Evolutionary conservation across 805 yeast species (phyloP).

Genomic region (Candida dendrica): DNA sequence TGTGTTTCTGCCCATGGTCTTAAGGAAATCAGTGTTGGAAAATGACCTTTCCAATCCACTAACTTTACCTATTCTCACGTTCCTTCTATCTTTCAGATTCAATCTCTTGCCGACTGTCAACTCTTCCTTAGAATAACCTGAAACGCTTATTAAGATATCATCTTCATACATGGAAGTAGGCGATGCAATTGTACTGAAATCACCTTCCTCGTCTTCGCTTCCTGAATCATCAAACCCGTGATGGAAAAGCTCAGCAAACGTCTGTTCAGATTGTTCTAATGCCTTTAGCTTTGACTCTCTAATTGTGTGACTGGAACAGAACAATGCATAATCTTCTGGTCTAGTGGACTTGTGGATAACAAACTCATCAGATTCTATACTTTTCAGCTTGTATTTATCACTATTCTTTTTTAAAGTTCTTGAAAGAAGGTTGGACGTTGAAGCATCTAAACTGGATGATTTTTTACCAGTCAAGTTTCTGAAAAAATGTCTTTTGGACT

Average conservation of each 20-base stretch:
- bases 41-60: slow-evolving; percentile 17
- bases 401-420: slow-evolving; percentile 20
- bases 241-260: slow-evolving; percentile 17
- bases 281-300: slow-evolving; percentile 19
- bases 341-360: slow-evolving; percentile 21
- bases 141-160: slow-evolving; percentile 19
- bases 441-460: slow-evolving; percentile 7
- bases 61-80: slow-evolving; percentile 15
- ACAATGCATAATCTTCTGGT: slow-evolving; percentile 18
- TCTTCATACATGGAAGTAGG: slow-evolving; percentile 11
- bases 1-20: slow-evolving; percentile 18
- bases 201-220: slow-evolving; percentile 21
- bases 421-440: slow-evolving; percentile 17
- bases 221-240: slow-evolving; percentile 17
- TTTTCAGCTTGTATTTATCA: slow-evolving; percentile 12
- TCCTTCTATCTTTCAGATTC: slow-evolving; percentile 16
- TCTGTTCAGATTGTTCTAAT: slow-evolving; percentile 16
- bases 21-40: slow-evolving; percentile 10
- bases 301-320: slow-evolving; percentile 15
- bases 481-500: slow-evolving; percentile 19
- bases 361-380: slow-evolving; percentile 7
- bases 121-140: slow-evolving; percentile 21
- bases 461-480: slow-evolving; percentile 10
- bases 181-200: slow-evolving; percentile 14
- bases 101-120: slow-evolving; percentile 18